Conservation (phyloP, 1,284 basidiomycete genomes). For the Cryptococcus wingfieldii region DNA sequence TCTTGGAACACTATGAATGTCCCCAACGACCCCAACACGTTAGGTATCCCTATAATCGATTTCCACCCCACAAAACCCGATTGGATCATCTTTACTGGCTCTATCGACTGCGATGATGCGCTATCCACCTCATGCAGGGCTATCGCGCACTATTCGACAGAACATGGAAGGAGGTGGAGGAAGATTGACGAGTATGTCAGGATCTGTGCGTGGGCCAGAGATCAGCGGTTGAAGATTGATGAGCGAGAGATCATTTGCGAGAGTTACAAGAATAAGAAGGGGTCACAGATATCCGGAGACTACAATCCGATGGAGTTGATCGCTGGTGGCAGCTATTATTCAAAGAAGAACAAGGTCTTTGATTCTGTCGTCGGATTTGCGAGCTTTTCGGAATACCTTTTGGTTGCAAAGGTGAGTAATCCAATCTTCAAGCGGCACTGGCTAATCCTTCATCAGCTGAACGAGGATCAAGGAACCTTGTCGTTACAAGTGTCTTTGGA, state of each 20-base stretch:
- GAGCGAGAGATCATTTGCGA: constrained; percentile 88
- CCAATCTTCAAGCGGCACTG: background rate
- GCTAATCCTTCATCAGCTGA: constrained; percentile 53
- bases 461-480: constrained; percentile 59
- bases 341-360: constrained; percentile 70
- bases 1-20: constrained; percentile 63
- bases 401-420: constrained; percentile 75
- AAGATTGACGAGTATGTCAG: constrained; percentile 79
- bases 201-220: constrained; percentile 88
- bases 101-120: constrained; percentile 58
- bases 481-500: constrained; percentile 89
- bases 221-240: constrained; percentile 72
- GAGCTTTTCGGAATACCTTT: constrained; percentile 91
- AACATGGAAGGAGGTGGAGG: constrained; percentile 76
- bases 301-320: constrained; percentile 75
- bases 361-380: constrained; percentile 87
- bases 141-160: constrained; percentile 65
- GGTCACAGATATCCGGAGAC: constrained; percentile 60
- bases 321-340: constrained; percentile 71
- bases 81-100: constrained; percentile 84
- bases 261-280: constrained; percentile 75
- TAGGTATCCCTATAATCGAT: constrained; percentile 70
- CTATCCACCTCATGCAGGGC: constrained; percentile 58
- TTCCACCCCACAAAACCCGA: constrained; percentile 83
- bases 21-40: constrained; percentile 71